Evolutionary conservation across 148 eudicot genomes (phyloP), one percentile per base, ranked within the genome.

Genomic region (Camellia japonica): DNA sequence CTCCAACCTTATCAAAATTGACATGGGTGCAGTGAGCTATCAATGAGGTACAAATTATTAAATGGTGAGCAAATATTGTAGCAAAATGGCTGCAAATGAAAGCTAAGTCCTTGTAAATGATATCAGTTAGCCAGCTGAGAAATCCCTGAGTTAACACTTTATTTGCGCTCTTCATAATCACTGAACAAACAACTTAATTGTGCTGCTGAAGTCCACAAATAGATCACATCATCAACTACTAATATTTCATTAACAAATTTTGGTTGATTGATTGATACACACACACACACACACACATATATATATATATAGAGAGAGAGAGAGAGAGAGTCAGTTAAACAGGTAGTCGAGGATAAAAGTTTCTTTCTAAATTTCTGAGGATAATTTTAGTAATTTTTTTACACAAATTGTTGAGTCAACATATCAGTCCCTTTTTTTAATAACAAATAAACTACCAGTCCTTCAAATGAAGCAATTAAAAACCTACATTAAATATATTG

Each of bases 1-100:
- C 99, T 59, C 99, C 99, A 30, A 96, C 99, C 99, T 93, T 76
- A 77, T 59, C 56, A 84, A 74, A 76, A 59, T 51, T 16, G 64
- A 70, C 66, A 43, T 11, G 20, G 49, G 55, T 11, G 63, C 19
- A 66, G 67, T 55, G 46, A 80, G 11, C 9, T 67, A 58, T 20
- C 63, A 66, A 74, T 42, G 14, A 65, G 52, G 65, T 47, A 69
- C 42, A 7, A 65, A n/a, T 63, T 52, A 44, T 69, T 4, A 18
- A 59, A 81, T 23, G 68, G 41, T 11, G 71, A n/a, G 16, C 49
- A 55, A 18, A 18, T 14, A 18, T 0, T 73, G 16, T 9, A 20
- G 8, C 0, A 73, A 38, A 76, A 46, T n/a, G 16, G 42, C 20
- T n/a, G 52, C 42, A 76, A 44, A 76, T 63, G 49, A 11, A 76